Percentiles rank a stretch among this genome's conserved stretches.
Evolutionary conservation across 2,329 filamentous ascomycete species (phyloP).

Genomic region (Aspergillus piperis): DNA sequence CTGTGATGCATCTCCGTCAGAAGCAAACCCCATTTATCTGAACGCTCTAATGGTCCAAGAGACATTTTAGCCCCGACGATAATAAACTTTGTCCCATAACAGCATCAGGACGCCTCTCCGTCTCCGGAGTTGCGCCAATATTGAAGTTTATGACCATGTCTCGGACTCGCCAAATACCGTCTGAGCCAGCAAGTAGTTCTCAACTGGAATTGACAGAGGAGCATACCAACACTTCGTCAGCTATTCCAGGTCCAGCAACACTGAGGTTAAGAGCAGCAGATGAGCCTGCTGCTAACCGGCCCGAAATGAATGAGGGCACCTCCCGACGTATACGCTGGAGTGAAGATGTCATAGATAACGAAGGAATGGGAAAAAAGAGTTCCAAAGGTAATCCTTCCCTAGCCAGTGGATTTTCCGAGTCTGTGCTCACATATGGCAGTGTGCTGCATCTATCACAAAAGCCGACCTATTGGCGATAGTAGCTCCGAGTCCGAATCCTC

Average conservation of each 20-base stretch:
- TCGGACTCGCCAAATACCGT: constrained; percentile 33
- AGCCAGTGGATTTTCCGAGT: neutral
- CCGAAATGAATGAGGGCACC: constrained; percentile 30
- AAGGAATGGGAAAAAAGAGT: constrained; percentile 88
- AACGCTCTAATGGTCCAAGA: no score
- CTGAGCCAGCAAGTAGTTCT: constrained; percentile 26
- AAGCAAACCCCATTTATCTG: no score
- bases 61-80: no score
- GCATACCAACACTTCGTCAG: constrained; percentile 20
- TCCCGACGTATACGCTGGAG: constrained; percentile 82
- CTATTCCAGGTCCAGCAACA: constrained; percentile 31
- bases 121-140: neutral
- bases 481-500: constrained; percentile 56
- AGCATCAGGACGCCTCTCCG: neutral
- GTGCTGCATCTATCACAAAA: constrained; percentile 98
- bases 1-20: no score
- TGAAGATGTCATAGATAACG: constrained; percentile 90
- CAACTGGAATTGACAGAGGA: constrained; percentile 32
- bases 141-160: constrained; percentile 30
- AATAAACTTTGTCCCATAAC: neutral
- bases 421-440: constrained; percentile 55
- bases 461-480: constrained; percentile 78
- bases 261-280: constrained; percentile 34
- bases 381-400: constrained; percentile 69
- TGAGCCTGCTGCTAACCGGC: constrained; percentile 4